Base-by-base conservation (phyloP, 805 yeast species). In the Candida piceae region DNA sequence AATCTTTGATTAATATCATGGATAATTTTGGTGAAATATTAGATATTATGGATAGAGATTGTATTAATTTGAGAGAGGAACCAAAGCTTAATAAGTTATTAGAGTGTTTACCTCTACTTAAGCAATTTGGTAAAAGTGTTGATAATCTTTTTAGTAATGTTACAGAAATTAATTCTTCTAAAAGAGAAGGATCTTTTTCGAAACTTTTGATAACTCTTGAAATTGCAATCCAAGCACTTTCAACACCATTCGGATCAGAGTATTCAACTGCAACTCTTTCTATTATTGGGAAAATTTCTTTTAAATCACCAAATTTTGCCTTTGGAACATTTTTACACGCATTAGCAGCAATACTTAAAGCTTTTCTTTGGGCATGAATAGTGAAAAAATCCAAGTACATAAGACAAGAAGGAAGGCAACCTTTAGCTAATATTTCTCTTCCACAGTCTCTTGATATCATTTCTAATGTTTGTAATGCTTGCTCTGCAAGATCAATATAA, bases 401-500 rank as follows among this genome's bases (percentile, higher is more conserved):
- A 31, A 93, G 58, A 43, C 85, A 80, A 0, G 84, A 75, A 6
- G 67, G 60, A 7, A 89, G 57, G 7, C 88, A 81, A 26, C 82
- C 80, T 38, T 76, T 72, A 16, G 66, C 56, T 27, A 86, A 60
- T 11, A 85, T 66, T 20, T 65, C 70, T 29, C 60, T 55, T 2
- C 80, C 74, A 16, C 72, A 63, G 21, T 69, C 69, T 40, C 79
- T 62, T 1, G 88, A 76, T 12, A 83, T 75, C 56, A 75, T 67
- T 52, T 81, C 89, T 31, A 83, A 62, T 0, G 89, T 78, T 51
- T 81, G 89, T 28, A 88, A 61, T 0, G 88, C 87, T 59, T 89
- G 96, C 54, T 90, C 98, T 0, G 96, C 95, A 36, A 90, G 66
- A 55, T 90, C 98, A 36, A 90, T 89, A 53, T 76, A 89, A 37